Base-by-base conservation (phyloP, 2,329 filamentous ascomycete species). In the Pseudomassariella vexata region DNA sequence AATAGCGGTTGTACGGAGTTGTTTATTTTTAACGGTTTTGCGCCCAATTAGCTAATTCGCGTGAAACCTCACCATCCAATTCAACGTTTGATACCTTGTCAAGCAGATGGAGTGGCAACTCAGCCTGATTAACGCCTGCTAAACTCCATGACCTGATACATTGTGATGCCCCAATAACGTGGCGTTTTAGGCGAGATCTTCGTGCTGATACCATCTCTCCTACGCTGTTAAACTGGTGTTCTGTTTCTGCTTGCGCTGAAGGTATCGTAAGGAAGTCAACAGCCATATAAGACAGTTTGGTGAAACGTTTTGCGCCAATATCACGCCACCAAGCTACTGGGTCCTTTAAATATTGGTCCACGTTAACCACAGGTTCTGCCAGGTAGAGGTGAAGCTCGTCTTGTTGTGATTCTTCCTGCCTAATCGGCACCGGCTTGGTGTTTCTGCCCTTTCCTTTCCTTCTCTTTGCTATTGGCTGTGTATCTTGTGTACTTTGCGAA, bases 211-310 rank as follows among this genome's bases (percentile, higher is more conserved):
- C 17, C 28, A 36, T 36, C 10, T 30, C 15, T 12, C 21, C 28
- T 18, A 29, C 21, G 18, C 34, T 36, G 17, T 36, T 31, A 15
- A 36, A 36, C 18, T 32, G 29, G 19, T 24, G 24, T 18, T 36
- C 29, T 22, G 29, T 36, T 19, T 27, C 29, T 21, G 22, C 16
- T 16, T 25, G 18, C 16, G 34, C 19, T 14, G 25, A 24, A 18
- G 25, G 24, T 9, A 28, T 37, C 4, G 30, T 19, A 12, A 33
- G 30, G 25, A 23, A 34, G 12, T 36, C 21, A 8, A 29, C 14
- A 3, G 28, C 28, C 28, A 36, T 31, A 26, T 30, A 30, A 25
- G 19, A 30, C 20, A 36, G 19, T 7, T 11, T 20, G 14, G 18
- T 16, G 18, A 30, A 30, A 21, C 28, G 28, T 15, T 15, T 30